Evolutionary conservation across 257 asterid species (phyloP).

Genomic region (Solanum pinnatisectum): DNA sequence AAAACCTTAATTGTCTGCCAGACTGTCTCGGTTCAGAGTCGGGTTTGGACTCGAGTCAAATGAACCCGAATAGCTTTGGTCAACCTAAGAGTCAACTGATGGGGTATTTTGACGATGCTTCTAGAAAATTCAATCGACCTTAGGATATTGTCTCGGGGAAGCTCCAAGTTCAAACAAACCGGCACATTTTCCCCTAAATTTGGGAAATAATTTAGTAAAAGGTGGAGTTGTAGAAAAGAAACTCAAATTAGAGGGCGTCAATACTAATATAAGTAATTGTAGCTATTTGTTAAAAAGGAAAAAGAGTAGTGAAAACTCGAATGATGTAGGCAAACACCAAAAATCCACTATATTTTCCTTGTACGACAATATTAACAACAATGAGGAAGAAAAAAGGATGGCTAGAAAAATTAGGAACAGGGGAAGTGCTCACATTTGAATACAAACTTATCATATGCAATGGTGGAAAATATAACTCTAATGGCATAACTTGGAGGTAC

Average conservation of each 20-base stretch:
- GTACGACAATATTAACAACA: constrained; percentile 25
- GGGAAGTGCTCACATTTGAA: constrained; percentile 85
- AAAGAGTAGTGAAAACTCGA: constrained; percentile 33
- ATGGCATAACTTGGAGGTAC: too few relatives aligned
- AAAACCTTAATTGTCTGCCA: too few relatives aligned
- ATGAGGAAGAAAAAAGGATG: constrained; percentile 65
- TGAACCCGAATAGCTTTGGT: not conserved
- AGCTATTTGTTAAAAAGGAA: constrained; percentile 54
- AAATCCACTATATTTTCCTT: not conserved
- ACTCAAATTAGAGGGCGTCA: not conserved
- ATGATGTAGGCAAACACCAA: constrained; percentile 22
- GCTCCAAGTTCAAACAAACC: constrained; percentile 27
- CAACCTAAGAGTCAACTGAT: constrained; percentile 1
- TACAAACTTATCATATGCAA: too few relatives aligned
- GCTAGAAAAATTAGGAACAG: constrained; percentile 86
- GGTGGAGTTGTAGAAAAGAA: constrained; percentile 44
- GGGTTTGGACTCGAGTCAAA: not conserved
- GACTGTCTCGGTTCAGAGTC: not conserved
- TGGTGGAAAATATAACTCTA: too few relatives aligned
- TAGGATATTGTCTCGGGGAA: not conserved
- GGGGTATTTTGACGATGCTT: not conserved
- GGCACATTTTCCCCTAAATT: constrained; percentile 46
- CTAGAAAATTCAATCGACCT: not conserved
- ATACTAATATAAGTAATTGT: constrained; percentile 7
- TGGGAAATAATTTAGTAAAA: constrained; percentile 24